These are phyloP conservation scores for Nidula microcarpa DNA, from an alignment of 768 basidiomycete species.

Conservation along the genomic window DNA sequence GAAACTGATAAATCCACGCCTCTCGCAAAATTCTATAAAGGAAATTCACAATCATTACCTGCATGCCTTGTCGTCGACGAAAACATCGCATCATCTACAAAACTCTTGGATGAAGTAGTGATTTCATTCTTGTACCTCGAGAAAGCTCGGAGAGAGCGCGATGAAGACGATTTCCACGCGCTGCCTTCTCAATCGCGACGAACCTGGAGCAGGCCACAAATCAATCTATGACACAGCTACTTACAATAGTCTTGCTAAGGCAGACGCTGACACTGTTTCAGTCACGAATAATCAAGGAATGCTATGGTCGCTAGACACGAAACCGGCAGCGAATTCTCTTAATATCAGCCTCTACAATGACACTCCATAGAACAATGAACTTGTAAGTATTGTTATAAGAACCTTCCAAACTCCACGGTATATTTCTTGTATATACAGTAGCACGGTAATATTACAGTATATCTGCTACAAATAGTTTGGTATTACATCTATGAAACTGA, in stretches of 20 bases:
- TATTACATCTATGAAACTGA: neutral
- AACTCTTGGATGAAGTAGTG: slow-evolving; percentile 6
- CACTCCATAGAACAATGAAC: too few relatives aligned
- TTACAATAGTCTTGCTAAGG: too few relatives aligned
- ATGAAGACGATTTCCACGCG: slow-evolving; percentile 9
- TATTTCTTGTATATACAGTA: too few relatives aligned
- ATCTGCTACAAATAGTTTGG: neutral
- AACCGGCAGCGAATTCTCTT: too few relatives aligned
- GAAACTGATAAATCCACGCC: slow-evolving; percentile 2
- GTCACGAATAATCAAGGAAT: too few relatives aligned
- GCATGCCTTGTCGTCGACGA: slow-evolving; percentile 4
- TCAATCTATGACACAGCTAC: too few relatives aligned
- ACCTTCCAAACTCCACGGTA: too few relatives aligned
- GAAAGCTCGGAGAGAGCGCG: slow-evolving; percentile 9
- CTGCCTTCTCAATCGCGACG: neutral
- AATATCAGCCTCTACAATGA: too few relatives aligned
- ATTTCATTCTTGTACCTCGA: slow-evolving; percentile 11
- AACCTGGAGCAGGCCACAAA: neutral
- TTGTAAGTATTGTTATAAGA: too few relatives aligned
- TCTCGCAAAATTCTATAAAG: slow-evolving; percentile 5
- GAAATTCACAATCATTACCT: neutral
- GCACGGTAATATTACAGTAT: too few relatives aligned
- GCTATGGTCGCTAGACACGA: too few relatives aligned
- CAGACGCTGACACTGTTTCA: too few relatives aligned
- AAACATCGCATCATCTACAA: neutral